Conservation (phyloP, 1,284 basidiomycete species). For the Sanghuangporus baumii region DNA sequence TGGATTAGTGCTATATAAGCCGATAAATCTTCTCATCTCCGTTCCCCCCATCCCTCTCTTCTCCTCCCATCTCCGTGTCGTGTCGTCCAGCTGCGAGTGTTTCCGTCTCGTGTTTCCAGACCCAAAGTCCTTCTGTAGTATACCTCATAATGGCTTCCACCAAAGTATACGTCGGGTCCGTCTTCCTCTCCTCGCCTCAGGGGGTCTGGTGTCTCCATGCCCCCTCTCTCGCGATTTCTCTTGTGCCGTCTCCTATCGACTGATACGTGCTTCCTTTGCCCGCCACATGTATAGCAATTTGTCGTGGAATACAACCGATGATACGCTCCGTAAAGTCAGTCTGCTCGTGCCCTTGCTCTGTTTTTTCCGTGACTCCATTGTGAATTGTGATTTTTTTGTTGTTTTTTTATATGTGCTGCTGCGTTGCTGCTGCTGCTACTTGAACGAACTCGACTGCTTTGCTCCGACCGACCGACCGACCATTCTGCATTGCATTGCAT, state of each 20-base stretch:
- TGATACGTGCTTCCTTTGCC: constrained; percentile 32
- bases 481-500: background rate
- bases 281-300: constrained; percentile 64
- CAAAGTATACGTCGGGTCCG: constrained; percentile 86
- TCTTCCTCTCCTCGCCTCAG: constrained; percentile 21
- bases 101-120: constrained; percentile 30
- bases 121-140: constrained; percentile 33
- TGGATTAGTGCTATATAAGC: constrained; percentile 42
- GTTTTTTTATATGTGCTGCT: constrained; percentile 1
- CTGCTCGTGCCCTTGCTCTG: constrained; percentile 32
- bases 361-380: constrained; percentile 24
- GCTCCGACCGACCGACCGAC: background rate
- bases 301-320: constrained; percentile 94
- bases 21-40: constrained; percentile 14
- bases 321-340: constrained; percentile 81
- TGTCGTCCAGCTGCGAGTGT: constrained; percentile 22
- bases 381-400: constrained; percentile 29
- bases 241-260: constrained; percentile 32
- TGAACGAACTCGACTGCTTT: background rate
- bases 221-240: constrained; percentile 2
- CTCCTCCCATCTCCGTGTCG: constrained; percentile 26
- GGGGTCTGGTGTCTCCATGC: constrained; percentile 32
- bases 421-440: constrained; percentile 30
- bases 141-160: constrained; percentile 47
- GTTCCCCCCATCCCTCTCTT: constrained; percentile 36